Base-by-base conservation (phyloP, 805 yeast genomes). In the Suhomyces kilbournensis region DNA sequence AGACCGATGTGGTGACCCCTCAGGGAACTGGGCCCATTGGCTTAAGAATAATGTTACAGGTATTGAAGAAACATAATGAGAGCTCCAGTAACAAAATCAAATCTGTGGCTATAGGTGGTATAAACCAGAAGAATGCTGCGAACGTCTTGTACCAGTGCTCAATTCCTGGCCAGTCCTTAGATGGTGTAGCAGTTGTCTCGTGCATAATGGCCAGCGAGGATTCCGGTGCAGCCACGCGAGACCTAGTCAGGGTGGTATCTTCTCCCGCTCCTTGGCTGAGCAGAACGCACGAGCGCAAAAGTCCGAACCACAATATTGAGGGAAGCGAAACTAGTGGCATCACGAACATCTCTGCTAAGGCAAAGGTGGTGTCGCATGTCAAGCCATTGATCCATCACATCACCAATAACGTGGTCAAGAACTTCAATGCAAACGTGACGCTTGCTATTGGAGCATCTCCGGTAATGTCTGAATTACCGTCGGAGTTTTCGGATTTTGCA, bases 121-220 rank as follows among this genome's bases (percentile, higher is more conserved):
- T 88, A 49, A 87, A 88, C 58, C 80, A 81, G 7, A 60, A 72
- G 7, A 90, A 90, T 62, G 80, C 83, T 2, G 76, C 79, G 7
- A 73, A 81, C 26, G 88, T 86, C 1, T 60, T 86, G 49, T 78
- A 74, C 50, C 79, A 81, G 42, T 72, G 82, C 20, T 64, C 75
- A 1, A 53, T 75, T 5, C 75, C 78, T 2, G 83, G 79, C 6
- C 69, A 67, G 48, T 64, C 73, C 0, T 65, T 88, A 7, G 88
- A 88, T 63, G 97, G 97, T n/a, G 82, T 88, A 12, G 94, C 97
- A 2, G 85, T 91, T 12, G 97, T 92, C 2, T 88, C 97, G 7
- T 86, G 90, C 58, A 85, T 90, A 10, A 87, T 90, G 85, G 90
- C 90, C 1, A 71, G 77, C 1, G 53, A 59, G 8, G 78, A 80